A percentile compares a stretch with the other conserved stretches of the same genome.
Conservation (phyloP, 306 rosid genomes). For the Styphnolobium japonicum region DNA sequence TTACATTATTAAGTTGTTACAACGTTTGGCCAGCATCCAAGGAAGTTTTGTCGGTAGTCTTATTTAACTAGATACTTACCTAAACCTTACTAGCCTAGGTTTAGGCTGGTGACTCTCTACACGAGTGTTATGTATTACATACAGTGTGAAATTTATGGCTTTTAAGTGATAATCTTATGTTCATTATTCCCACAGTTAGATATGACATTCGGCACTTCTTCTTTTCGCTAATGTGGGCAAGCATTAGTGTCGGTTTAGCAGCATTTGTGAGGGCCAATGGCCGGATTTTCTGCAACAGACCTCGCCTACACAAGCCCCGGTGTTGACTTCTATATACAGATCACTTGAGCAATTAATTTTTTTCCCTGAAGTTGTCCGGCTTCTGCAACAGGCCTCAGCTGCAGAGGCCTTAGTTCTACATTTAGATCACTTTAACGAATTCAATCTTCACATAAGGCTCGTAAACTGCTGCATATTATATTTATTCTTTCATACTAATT, state of each 20-base stretch:
- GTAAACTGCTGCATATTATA: constrained; percentile 11
- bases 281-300: constrained; percentile 75
- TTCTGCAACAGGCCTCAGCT: constrained; percentile 7
- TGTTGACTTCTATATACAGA: constrained; percentile 26
- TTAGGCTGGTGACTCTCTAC: no score
- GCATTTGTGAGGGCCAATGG: constrained; percentile 80
- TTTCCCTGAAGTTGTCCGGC: background rate
- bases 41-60: no score
- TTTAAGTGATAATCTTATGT: background rate
- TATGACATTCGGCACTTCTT: constrained; percentile 69
- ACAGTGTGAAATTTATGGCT: background rate
- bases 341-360: background rate
- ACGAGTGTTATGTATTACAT: no score
- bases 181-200: constrained; percentile 43
- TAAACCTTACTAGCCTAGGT: background rate
- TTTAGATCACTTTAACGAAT: constrained; percentile 15
- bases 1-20: background rate
- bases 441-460: constrained; percentile 17
- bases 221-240: constrained; percentile 74
- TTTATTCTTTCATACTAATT: constrained; percentile 33
- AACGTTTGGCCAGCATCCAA: background rate
- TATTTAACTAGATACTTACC: background rate
- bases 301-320: constrained; percentile 68
- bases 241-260: constrained; percentile 69
- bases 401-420: background rate